phyloP scores from a whole-genome alignment of 1,139 yeast genomes.

The Pichia cactophila region DNA sequence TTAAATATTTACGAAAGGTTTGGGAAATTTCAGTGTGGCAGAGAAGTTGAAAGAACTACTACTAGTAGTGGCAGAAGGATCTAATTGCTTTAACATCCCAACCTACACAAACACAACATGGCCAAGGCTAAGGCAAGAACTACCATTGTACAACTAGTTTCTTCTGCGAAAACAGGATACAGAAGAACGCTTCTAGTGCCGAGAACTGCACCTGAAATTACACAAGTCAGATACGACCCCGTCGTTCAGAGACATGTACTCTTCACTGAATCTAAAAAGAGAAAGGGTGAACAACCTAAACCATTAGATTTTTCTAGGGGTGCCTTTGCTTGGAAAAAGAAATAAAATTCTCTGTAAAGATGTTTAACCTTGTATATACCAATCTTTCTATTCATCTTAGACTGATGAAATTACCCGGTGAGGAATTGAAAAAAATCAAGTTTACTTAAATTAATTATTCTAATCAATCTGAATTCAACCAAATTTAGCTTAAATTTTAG shows the following conservation, averaged over 20 bases:
- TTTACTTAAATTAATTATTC: no score
- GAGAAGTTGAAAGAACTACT: no score
- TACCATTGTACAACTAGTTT: conserved; percentile 59
- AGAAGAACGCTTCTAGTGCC: conserved; percentile 75
- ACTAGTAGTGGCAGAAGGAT: no score
- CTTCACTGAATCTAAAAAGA: conserved; percentile 80
- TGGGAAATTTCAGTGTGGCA: no score
- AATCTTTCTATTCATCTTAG: not conserved
- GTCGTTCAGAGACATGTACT: conserved; percentile 72
- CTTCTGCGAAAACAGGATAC: conserved; percentile 84
- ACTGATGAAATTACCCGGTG: no score
- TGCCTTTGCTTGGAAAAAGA: conserved; percentile 29
- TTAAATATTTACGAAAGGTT: no score
- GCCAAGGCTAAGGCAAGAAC: conserved; percentile 41
- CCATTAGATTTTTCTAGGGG: conserved; percentile 58
- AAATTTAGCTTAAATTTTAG: no score
- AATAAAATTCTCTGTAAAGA: conserved; percentile 3
- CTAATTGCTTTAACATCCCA: no score
- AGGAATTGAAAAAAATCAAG: no score
- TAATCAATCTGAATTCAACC: no score
- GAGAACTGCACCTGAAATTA: conserved; percentile 70
- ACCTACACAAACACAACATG: conserved; percentile 8
- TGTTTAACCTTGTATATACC: not conserved
- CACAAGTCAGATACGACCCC: conserved; percentile 88
- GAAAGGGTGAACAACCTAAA: conserved; percentile 65